A percentile compares a stretch with the other conserved stretches of the same genome.
Conservation (phyloP, 2,329 filamentous ascomycete species). For the Bisporella sp. region DNA sequence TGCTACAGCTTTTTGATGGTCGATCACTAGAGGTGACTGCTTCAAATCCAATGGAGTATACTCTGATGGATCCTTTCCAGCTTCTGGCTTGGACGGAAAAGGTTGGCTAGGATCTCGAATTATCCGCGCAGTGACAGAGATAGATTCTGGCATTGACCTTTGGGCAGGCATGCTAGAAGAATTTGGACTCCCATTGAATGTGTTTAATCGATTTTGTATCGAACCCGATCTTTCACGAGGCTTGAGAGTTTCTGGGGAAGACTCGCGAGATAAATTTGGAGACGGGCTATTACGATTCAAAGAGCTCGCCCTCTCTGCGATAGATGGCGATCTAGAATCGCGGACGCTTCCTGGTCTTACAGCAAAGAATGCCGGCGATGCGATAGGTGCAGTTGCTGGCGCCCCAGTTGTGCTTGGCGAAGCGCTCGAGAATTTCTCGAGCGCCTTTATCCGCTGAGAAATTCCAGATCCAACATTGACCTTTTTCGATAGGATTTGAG, state of each 20-base stretch:
- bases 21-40: slow-evolving; percentile 52
- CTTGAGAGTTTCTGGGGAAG: slow-evolving; percentile 36
- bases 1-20: slow-evolving; percentile 39
- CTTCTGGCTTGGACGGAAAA: slow-evolving; percentile 36
- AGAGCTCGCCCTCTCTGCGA: slow-evolving; percentile 31
- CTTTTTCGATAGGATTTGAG: slow-evolving; percentile 59
- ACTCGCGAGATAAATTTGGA: slow-evolving; percentile 36
- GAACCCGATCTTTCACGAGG: slow-evolving; percentile 24
- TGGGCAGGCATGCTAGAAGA: slow-evolving; percentile 7
- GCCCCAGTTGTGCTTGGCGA: slow-evolving; percentile 30
- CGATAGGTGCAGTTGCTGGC: slow-evolving; percentile 33
- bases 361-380: slow-evolving; percentile 48
- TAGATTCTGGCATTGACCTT: slow-evolving; percentile 57
- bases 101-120: slow-evolving; percentile 54
- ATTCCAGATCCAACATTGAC: slow-evolving; percentile 84
- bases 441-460: slow-evolving; percentile 86
- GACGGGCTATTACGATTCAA: slow-evolving; percentile 28
- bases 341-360: slow-evolving; percentile 39
- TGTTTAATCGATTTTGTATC: slow-evolving; percentile 19
- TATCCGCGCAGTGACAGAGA: slow-evolving; percentile 85
- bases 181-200: slow-evolving; percentile 13
- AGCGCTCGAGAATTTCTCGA: slow-evolving; percentile 66
- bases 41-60: slow-evolving; percentile 45
- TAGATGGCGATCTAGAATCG: slow-evolving; percentile 29
- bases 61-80: slow-evolving; percentile 31